phyloP scores from a whole-genome alignment of 345 rosid species.

The Corchorus olitorius region DNA sequence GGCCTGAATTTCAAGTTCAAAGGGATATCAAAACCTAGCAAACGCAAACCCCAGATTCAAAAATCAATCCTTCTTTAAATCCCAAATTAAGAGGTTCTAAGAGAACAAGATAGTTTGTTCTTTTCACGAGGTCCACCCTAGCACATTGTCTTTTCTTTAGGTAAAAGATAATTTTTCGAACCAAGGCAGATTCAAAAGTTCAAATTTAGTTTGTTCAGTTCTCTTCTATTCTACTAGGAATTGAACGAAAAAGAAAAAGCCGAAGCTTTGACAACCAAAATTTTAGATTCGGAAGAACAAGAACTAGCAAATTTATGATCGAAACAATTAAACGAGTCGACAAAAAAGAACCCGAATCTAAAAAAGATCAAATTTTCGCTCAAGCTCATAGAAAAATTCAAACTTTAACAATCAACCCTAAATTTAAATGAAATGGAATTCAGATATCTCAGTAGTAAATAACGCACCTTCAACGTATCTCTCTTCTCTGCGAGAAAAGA shows the following conservation, averaged over 20 bases:
- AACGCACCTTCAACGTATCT: constrained; percentile 10
- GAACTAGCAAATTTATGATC: constrained; percentile 6
- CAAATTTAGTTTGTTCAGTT: not conserved
- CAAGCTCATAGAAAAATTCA: not conserved
- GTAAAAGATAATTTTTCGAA: not conserved
- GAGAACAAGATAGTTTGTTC: not conserved
- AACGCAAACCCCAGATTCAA: constrained; percentile 16
- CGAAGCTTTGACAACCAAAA: not conserved
- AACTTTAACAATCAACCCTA: not conserved
- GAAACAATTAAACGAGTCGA: not conserved
- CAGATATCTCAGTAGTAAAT: constrained; percentile 1
- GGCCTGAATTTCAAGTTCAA: constrained; percentile 11
- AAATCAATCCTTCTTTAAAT: not conserved
- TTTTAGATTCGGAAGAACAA: not conserved
- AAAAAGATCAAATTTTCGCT: not conserved
- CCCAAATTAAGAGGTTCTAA: not conserved
- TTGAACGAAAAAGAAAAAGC: not conserved
- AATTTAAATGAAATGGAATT: constrained; percentile 2
- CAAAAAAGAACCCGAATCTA: constrained; percentile 1
- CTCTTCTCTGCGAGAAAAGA: not conserved
- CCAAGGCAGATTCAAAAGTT: not conserved
- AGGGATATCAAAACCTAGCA: constrained; percentile 13
- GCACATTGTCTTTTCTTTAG: constrained; percentile 1
- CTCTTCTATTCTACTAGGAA: constrained; percentile 7
- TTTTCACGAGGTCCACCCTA: not conserved